Conservation (phyloP, 2,329 filamentous ascomycete species). For the Aspergillus sp. region DNA sequence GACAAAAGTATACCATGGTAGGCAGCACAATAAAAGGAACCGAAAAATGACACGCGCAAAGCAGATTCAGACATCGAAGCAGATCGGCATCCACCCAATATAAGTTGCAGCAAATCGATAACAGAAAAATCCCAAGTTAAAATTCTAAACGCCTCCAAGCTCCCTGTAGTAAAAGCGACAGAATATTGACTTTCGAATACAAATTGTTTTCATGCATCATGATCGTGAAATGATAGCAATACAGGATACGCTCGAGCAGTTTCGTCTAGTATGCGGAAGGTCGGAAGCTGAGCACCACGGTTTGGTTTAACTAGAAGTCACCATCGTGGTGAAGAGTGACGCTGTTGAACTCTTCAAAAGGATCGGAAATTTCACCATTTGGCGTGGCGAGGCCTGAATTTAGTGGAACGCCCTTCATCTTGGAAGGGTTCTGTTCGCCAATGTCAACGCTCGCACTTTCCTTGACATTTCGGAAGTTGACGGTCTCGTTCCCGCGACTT, state of each 20-base stretch:
- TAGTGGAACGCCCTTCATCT: constrained; percentile 74
- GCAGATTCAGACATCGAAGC: constrained; percentile 6
- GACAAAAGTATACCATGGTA: constrained; percentile 13
- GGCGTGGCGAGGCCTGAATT: constrained; percentile 85
- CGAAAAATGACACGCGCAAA: constrained; percentile 6
- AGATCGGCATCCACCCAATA: constrained; percentile 7
- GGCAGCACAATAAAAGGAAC: constrained; percentile 4
- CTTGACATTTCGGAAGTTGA: constrained; percentile 98
- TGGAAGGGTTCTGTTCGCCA: constrained; percentile 42
- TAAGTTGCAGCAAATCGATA: background rate
- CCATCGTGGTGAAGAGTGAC: constrained; percentile 96
- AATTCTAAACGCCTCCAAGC: constrained; percentile 26
- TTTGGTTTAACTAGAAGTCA: constrained; percentile 48
- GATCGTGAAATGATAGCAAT: constrained; percentile 27
- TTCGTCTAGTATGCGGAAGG: constrained; percentile 7
- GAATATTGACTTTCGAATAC: constrained; percentile 25
- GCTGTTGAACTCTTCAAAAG: constrained; percentile 98
- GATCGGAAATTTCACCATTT: constrained; percentile 77
- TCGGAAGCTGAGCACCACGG: background rate
- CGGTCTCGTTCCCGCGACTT: constrained; percentile 84
- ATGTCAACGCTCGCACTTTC: constrained; percentile 91
- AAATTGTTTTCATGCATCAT: constrained; percentile 36
- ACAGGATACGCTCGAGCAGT: constrained; percentile 23
- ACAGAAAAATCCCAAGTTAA: constrained; percentile 10
- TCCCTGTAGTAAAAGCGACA: constrained; percentile 24